A percentile compares a stretch with the other conserved stretches of the same genome.
These are phyloP conservation scores for Tinospora cordifolia DNA, from an alignment of 164 flowering plant genomes.

Conservation along the genomic window DNA sequence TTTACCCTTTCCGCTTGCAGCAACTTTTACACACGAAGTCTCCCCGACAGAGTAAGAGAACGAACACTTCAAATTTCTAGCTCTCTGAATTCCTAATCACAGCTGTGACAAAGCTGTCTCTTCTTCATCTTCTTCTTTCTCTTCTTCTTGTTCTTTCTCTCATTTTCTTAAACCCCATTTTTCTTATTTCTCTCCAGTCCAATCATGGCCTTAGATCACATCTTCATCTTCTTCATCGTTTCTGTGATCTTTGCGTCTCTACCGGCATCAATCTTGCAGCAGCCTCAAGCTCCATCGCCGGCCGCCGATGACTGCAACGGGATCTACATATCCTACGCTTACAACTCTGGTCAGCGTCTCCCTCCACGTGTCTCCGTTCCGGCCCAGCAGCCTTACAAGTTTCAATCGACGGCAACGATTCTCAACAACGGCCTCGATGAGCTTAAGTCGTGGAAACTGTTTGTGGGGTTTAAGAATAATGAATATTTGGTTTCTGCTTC, in stretches of 20 bases:
- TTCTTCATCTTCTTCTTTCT: background rate
- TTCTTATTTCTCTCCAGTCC: background rate
- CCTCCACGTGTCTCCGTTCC: constrained; percentile 23
- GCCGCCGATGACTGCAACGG: constrained; percentile 46
- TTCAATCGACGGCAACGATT: constrained; percentile 47
- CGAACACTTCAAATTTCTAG: background rate
- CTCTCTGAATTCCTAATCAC: background rate
- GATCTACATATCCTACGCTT: constrained; percentile 45
- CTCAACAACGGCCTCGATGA: constrained; percentile 52
- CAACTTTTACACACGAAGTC: too few relatives aligned
- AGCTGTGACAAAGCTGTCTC: background rate
- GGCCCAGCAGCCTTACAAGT: constrained; percentile 46
- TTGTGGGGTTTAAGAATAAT: constrained; percentile 51
- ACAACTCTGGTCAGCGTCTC: constrained; percentile 25
- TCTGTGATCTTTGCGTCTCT: constrained; percentile 10
- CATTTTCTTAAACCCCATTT: background rate
- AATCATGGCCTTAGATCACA: background rate
- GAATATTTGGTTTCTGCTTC: constrained; percentile 68
- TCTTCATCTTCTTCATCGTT: constrained; percentile 4
- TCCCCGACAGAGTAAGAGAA: too few relatives aligned
- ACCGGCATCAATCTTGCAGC: constrained; percentile 1
- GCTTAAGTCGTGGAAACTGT: constrained; percentile 54
- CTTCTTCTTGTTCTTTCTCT: too few relatives aligned
- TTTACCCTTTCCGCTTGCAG: background rate
- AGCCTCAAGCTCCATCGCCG: background rate